Evolutionary conservation across 768 basidiomycete species (phyloP), one percentile per base, ranked within the genome.

Genomic region (Daedalea quercina): DNA sequence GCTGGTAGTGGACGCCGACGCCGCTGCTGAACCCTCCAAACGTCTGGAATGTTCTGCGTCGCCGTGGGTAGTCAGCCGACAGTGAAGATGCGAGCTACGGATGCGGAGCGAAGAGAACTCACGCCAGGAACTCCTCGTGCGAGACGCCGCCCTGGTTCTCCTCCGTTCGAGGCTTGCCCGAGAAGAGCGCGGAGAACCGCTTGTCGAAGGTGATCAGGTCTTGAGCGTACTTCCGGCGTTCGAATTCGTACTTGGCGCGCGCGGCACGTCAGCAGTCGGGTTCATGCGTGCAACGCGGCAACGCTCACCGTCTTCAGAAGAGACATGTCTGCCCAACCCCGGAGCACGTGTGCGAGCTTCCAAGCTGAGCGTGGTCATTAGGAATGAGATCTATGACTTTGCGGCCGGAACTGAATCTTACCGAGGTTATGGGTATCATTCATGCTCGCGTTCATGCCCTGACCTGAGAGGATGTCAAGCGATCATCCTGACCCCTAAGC

Each of bases 121-220:
- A 73, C 77, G 63, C 62, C 7, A 78, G 55, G 65, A 81, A 79
- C 25, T 78, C 63, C 45, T 76, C 68, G 40, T 75, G 73, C 61
- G 79, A 74, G 19, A 83, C 76, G 9, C 77, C 79, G 45, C 70
- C 67, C 13, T 55, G 47, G 54, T 73, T 65, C 2, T 70, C 56
- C 23, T 66, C 58, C 0, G 69, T 71, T 11, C 68, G 58, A 4
- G 81, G 76, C 65, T 80, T 80, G 44, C 76, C 77, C 1, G 77
- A 80, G 65, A 80, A 80, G 19, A 80, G 66, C 1, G 73, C 69
- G 0, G 76, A 73, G 57, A 76, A 79, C 52, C 69, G 68, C 58
- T 76, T 76, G 63, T 81, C 80, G 50, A 79, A 79, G 47, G 69
- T 62, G 55, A 81, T 78, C 34, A 82, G 69, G 44, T 80, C 78